Percentiles rank a stretch among this genome's conserved stretches.
Conservation (phyloP, 305 asterid species). For the Fraxinus sp. region DNA sequence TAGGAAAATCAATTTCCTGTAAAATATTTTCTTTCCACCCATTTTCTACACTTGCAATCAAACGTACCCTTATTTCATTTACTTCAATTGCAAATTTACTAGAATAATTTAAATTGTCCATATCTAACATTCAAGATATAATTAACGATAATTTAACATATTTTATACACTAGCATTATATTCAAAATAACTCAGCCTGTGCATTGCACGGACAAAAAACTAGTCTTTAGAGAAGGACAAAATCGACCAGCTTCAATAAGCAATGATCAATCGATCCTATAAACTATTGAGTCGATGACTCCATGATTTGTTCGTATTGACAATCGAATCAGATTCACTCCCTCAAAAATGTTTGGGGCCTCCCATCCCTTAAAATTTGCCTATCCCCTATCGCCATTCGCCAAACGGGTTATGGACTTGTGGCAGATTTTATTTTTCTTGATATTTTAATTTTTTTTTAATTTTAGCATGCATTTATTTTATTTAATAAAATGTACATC, state of each 20-base stretch:
- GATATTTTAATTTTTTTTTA: background rate
- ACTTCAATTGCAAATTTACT: too few species aligned
- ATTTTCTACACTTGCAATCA: too few species aligned
- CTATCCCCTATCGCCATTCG: background rate
- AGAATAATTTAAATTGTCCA: too few species aligned
- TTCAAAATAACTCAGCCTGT: too few species aligned
- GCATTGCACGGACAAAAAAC: too few species aligned
- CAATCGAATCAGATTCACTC: background rate
- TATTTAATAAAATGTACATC: background rate
- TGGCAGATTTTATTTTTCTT: background rate
- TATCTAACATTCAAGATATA: too few species aligned
- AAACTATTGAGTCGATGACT: background rate
- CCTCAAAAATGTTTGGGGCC: background rate
- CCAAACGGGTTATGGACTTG: background rate
- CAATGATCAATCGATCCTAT: background rate
- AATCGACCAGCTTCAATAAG: background rate
- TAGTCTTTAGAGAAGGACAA: too few species aligned
- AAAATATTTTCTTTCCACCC: too few species aligned
- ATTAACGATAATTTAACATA: too few species aligned
- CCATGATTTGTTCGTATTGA: background rate
- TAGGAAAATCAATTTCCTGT: too few species aligned
- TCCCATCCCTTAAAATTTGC: background rate
- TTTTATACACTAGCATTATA: too few species aligned
- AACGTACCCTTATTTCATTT: too few species aligned
- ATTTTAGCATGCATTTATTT: background rate